Conservation (phyloP, 495 filamentous ascomycete genomes). For the Penicillium simplicissimum region DNA sequence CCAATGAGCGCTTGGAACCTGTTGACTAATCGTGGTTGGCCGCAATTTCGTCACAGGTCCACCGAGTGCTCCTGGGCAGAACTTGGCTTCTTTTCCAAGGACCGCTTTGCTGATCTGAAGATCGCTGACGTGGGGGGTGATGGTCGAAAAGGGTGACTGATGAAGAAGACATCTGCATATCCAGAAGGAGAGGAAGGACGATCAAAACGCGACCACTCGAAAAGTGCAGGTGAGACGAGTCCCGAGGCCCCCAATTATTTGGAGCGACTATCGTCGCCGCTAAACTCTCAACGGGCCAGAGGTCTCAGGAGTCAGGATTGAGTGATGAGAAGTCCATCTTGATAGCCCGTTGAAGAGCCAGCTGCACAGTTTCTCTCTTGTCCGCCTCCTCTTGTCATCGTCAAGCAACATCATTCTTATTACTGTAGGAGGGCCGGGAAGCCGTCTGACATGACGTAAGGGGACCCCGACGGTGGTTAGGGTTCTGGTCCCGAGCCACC, state of each 20-base stretch:
- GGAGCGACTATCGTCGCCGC: not conserved
- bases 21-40: conserved; percentile 18
- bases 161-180: not conserved
- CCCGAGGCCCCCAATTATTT: not conserved
- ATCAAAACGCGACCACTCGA: not conserved
- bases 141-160: not conserved
- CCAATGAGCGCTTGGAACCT: conserved; percentile 9
- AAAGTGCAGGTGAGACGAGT: not conserved
- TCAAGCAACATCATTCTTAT: conserved; percentile 16
- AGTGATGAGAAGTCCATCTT: not conserved
- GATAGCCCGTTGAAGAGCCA: not conserved
- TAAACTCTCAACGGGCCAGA: not conserved
- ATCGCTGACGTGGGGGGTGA: conserved; percentile 34
- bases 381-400: not conserved
- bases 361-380: too few species aligned
- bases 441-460: conserved; percentile 33
- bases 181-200: not conserved
- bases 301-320: not conserved
- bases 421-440: conserved; percentile 19
- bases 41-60: conserved; percentile 30
- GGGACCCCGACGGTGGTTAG: conserved; percentile 11
- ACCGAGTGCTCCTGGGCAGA: not conserved
- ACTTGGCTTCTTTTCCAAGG: conserved; percentile 20
- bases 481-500: conserved; percentile 22
- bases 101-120: conserved; percentile 29